Evolutionary conservation across 2,329 filamentous ascomycete species (phyloP), one percentile per base, ranked within the genome.

Genomic region (Fusarium sp.): DNA sequence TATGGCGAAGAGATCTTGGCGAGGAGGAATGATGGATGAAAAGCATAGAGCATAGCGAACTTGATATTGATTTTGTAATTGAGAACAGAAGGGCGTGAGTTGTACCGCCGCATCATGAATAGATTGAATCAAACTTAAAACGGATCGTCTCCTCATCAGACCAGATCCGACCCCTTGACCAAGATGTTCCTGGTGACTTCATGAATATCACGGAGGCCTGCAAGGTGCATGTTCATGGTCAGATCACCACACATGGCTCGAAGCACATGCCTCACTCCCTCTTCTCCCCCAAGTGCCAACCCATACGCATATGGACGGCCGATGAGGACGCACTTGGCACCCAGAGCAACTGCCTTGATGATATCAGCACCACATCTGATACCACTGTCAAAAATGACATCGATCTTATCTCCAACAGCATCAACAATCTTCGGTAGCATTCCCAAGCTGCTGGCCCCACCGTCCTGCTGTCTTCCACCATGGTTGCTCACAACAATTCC

Each of bases 191-290:
- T 45, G 0, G 71, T 71, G 0, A 73, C 59, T 33, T 74, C 70
- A 9, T 29, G 6, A 0, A 73, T 33, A 25, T 74, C 59, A 9
- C 70, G 66, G 13, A 74, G 16, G 1, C 71, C 71, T 9, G 70
- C 63, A 27, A 73, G n/a, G 3, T 73, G 71, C 70, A 74, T 73
- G 0, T 73, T 73, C 70, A 73, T 74, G 2, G 70, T 74, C 20
- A 68, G 20, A 40, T 73, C 70, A n/a, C 67, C 71, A 40, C 71
- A 74, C 3, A 73, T 0, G 0, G 70, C 67, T 18, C 60, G 40
- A 2, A 73, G 33, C 5, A 73, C 69, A 16, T 73, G 58, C 1
- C 69, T 40, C 0, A 72, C 70, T 2, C 69, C 69, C 25, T 73
- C 60, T 18, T 73, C 69, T 5, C 70, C 69, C n/a, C 71, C 65